phyloP scores from a whole-genome alignment of 768 basidiomycete species.

The Leccinum imitatum region DNA sequence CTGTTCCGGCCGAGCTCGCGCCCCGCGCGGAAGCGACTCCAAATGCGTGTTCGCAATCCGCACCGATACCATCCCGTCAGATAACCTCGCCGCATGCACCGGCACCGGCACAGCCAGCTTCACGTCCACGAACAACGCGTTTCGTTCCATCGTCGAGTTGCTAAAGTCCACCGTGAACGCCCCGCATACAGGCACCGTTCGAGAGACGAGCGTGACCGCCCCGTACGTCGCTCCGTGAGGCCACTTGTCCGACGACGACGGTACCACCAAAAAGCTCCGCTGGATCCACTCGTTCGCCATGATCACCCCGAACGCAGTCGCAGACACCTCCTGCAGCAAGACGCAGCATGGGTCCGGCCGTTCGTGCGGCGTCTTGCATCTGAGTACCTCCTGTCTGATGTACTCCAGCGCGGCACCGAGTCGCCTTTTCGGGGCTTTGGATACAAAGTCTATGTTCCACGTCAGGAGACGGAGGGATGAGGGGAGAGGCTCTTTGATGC shows the following conservation, averaged over 20 bases:
- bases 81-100: slow-evolving; percentile 30
- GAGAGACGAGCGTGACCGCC: slow-evolving; percentile 68
- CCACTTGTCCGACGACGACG: slow-evolving; percentile 56
- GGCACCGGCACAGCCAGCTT: slow-evolving; percentile 41
- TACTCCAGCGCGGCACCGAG: slow-evolving; percentile 50
- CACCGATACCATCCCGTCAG: slow-evolving; percentile 44
- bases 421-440: slow-evolving; percentile 40
- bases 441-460: slow-evolving; percentile 68
- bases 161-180: slow-evolving; percentile 54
- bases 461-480: slow-evolving; percentile 55
- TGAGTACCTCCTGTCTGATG: slow-evolving; percentile 53
- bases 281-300: slow-evolving; percentile 63
- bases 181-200: slow-evolving; percentile 48
- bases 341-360: slow-evolving; percentile 60
- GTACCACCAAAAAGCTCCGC: slow-evolving; percentile 56
- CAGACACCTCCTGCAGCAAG: slow-evolving; percentile 67
- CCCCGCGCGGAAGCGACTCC: slow-evolving; percentile 57
- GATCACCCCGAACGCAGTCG: slow-evolving; percentile 44
- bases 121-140: slow-evolving; percentile 58
- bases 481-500: slow-evolving; percentile 38
- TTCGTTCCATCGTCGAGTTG: slow-evolving; percentile 49
- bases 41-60: slow-evolving; percentile 74
- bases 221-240: slow-evolving; percentile 51
- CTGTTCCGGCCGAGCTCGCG: slow-evolving; percentile 48
- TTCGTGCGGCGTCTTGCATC: slow-evolving; percentile 39